Evolutionary conservation across 768 basidiomycete genomes (phyloP).

Genomic region (Daedalea quercina): DNA sequence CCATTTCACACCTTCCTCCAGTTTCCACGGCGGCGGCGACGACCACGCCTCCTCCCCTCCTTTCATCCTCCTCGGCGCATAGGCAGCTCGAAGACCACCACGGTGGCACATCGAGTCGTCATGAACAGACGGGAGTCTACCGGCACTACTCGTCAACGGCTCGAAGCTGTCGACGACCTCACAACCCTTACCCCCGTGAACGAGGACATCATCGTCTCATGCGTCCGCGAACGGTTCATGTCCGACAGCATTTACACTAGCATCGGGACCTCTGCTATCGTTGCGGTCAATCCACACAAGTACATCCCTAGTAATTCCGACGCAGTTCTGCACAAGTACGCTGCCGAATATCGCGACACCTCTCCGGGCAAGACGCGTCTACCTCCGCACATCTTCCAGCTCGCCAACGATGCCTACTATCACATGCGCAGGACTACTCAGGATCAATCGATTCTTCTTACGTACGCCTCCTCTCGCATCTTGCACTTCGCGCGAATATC

Average conservation of each 20-base stretch:
- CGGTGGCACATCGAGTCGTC: slow-evolving; percentile 3
- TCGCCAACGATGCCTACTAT: slow-evolving; percentile 89
- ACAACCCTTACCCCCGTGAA: slow-evolving; percentile 57
- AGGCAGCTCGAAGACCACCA: not conserved
- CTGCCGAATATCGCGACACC: slow-evolving; percentile 77
- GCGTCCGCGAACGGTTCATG: slow-evolving; percentile 84
- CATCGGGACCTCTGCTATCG: slow-evolving; percentile 63
- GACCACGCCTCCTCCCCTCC: not conserved
- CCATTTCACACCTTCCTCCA: too few relatives aligned
- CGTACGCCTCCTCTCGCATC: slow-evolving; percentile 38
- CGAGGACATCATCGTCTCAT: slow-evolving; percentile 81
- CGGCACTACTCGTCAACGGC: slow-evolving; percentile 52
- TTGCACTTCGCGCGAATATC: not conserved
- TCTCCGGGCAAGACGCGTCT: slow-evolving; percentile 50
- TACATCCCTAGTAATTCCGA: slow-evolving; percentile 82
- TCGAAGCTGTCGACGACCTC: slow-evolving; percentile 71
- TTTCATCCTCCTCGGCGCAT: not conserved
- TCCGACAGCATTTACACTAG: slow-evolving; percentile 74
- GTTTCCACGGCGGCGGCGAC: too few relatives aligned
- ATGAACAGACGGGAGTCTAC: slow-evolving; percentile 40
- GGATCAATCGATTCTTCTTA: slow-evolving; percentile 86
- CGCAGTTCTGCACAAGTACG: slow-evolving; percentile 78
- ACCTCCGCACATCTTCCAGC: slow-evolving; percentile 88
- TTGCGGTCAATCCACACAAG: slow-evolving; percentile 92
- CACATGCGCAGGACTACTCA: slow-evolving; percentile 92